A percentile compares a stretch with the other conserved stretches of the same genome.
These are phyloP conservation scores for Isatis lusitanica DNA, from an alignment of 441 rosid species.

Conservation along the genomic window DNA sequence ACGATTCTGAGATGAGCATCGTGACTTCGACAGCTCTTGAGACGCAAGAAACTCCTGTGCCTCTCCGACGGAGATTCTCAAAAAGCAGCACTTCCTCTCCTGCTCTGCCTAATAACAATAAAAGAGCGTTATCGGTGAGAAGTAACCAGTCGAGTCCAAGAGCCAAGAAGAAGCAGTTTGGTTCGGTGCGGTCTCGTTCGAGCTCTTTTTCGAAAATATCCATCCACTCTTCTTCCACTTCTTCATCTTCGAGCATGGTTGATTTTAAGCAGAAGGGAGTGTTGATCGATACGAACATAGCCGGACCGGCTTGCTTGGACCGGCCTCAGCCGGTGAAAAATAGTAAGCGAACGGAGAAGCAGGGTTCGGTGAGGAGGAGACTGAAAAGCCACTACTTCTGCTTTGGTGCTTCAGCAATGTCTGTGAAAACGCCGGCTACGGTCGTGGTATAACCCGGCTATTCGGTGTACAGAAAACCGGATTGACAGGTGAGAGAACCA, in stretches of 20 bases:
- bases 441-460: slow-evolving; percentile 23
- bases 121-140: slow-evolving; percentile 76
- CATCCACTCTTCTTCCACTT: slow-evolving; percentile 48
- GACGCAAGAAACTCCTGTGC: slow-evolving; percentile 58
- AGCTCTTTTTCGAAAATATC: slow-evolving; percentile 80
- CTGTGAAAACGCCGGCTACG: slow-evolving; percentile 48
- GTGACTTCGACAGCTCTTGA: slow-evolving; percentile 31
- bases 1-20: slow-evolving; percentile 37
- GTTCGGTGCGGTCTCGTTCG: slow-evolving; percentile 63
- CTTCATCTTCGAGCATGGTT: slow-evolving; percentile 42
- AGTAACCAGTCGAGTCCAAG: slow-evolving; percentile 81
- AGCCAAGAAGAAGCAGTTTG: slow-evolving; percentile 72
- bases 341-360: slow-evolving; percentile 41
- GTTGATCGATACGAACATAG: slow-evolving; percentile 43
- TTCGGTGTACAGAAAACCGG: slow-evolving; percentile 31
- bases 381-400: slow-evolving; percentile 72
- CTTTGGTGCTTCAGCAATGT: slow-evolving; percentile 58
- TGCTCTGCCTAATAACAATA: slow-evolving; percentile 43
- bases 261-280: slow-evolving; percentile 70
- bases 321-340: slow-evolving; percentile 34
- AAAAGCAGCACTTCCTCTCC: slow-evolving; percentile 41
- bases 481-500: slow-evolving; percentile 23
- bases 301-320: slow-evolving; percentile 52
- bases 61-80: slow-evolving; percentile 74
- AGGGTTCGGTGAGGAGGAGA: slow-evolving; percentile 42